Evolutionary conservation across 2,329 filamentous ascomycete species (phyloP).

Genomic region (Aspergillus costaricaensis): DNA sequence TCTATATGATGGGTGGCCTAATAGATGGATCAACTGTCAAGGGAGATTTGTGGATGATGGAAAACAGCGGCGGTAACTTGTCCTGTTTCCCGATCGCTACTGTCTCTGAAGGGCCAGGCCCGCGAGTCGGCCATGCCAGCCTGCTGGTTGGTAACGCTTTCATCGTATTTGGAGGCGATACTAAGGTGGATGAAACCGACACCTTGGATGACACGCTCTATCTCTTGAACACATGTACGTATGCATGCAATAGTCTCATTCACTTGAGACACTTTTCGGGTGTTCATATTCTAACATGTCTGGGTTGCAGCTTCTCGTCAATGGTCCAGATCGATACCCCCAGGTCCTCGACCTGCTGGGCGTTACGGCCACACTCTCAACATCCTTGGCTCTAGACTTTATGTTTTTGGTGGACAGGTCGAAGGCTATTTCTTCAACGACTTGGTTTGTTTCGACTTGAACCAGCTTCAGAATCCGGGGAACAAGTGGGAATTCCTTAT

Average conservation of each 20-base stretch:
- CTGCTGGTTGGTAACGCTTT: conserved; percentile 96
- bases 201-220: conserved; percentile 93
- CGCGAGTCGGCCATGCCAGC: conserved; percentile 90
- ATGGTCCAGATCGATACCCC: conserved; percentile 92
- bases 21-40: conserved; percentile 96
- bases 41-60: conserved; percentile 96
- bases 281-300: conserved; percentile 17
- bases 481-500: conserved; percentile 96
- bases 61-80: conserved; percentile 78
- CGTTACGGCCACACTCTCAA: conserved; percentile 96
- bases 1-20: conserved; percentile 96
- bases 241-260: not conserved
- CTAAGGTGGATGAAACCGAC: conserved; percentile 92
- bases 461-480: conserved; percentile 84
- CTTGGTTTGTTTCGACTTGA: conserved; percentile 89
- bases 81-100: conserved; percentile 90
- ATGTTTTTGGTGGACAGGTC: conserved; percentile 95
- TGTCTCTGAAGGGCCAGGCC: conserved; percentile 89
- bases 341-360: conserved; percentile 80
- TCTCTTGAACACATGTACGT: conserved; percentile 93
- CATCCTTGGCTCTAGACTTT: conserved; percentile 94
- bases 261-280: not conserved
- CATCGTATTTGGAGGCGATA: conserved; percentile 98
- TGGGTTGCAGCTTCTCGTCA: conserved; percentile 77
- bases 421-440: conserved; percentile 99